phyloP scores from a whole-genome alignment of 1,284 basidiomycete genomes.

The Clitocybe nebularis region DNA sequence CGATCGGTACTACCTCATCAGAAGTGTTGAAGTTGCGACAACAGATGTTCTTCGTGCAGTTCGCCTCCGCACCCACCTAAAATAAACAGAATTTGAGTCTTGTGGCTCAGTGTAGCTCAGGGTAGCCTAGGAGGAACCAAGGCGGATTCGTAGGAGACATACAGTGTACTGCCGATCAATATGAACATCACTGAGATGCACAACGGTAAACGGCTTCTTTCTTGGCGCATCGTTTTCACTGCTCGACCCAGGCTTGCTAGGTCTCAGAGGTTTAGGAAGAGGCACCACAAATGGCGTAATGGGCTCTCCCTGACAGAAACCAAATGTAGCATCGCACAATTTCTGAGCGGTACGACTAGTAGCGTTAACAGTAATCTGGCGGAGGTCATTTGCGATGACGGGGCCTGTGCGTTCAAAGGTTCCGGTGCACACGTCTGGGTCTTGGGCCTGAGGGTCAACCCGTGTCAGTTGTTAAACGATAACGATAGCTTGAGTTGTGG shows the following conservation, averaged over 20 bases:
- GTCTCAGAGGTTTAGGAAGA: conserved; percentile 36
- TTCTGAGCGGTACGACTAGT: conserved; percentile 45
- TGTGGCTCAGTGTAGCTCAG: not conserved
- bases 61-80: conserved; percentile 45
- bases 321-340: conserved; percentile 54
- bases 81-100: not conserved
- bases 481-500: no score
- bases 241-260: conserved; percentile 30
- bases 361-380: conserved; percentile 43
- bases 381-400: conserved; percentile 54
- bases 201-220: conserved; percentile 42
- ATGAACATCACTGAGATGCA: conserved; percentile 52
- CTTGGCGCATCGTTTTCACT: conserved; percentile 25
- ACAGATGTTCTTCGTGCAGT: conserved; percentile 57
- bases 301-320: conserved; percentile 46
- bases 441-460: no score
- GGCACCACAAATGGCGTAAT: conserved; percentile 40
- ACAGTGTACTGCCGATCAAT: conserved; percentile 51
- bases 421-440: conserved; percentile 53
- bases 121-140: no score
- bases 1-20: conserved; percentile 30
- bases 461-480: no score
- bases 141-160: conserved; percentile 12
- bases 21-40: conserved; percentile 50
- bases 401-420: conserved; percentile 46